phyloP scores from a whole-genome alignment of 2,329 filamentous ascomycete species.

The Teratosphaeria destructans region DNA sequence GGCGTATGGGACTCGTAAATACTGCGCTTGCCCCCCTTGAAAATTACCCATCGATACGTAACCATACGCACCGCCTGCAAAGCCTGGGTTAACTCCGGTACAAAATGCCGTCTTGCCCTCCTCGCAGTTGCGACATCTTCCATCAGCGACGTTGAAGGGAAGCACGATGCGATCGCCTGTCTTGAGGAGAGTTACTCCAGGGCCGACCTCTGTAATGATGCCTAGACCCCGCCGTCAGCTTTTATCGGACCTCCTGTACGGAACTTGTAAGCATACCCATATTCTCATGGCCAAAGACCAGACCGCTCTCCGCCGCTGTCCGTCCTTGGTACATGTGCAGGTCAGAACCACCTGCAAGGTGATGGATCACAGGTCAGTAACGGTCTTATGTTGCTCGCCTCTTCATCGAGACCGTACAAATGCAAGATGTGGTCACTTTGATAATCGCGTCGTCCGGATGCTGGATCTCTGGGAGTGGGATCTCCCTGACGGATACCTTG shows the following conservation, averaged over 20 bases:
- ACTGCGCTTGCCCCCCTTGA: constrained; percentile 50
- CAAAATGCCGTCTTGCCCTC: constrained; percentile 56
- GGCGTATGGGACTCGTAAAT: constrained; percentile 53
- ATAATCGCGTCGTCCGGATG: constrained; percentile 56
- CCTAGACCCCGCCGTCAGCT: background rate
- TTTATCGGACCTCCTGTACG: background rate
- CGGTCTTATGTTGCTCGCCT: constrained; percentile 3
- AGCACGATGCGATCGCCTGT: constrained; percentile 55
- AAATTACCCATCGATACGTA: constrained; percentile 37
- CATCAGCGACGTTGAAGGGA: constrained; percentile 56
- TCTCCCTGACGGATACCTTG: constrained; percentile 52
- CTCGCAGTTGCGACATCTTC: constrained; percentile 51
- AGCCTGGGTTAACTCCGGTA: constrained; percentile 51
- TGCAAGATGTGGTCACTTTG: constrained; percentile 52
- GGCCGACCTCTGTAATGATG: constrained; percentile 38
- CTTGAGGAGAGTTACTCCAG: constrained; percentile 50
- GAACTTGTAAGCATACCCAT: constrained; percentile 4
- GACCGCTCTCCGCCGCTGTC: constrained; percentile 50
- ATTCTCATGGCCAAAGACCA: constrained; percentile 49
- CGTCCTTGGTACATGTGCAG: constrained; percentile 55
- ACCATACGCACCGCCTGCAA: constrained; percentile 50
- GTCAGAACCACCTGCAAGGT: constrained; percentile 10
- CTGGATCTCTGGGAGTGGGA: constrained; percentile 47
- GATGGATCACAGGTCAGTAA: background rate
- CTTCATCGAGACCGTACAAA: constrained; percentile 7